A percentile compares a stretch with the other conserved stretches of the same genome.
Conservation (phyloP, 164 flowering plant species). For the Brasenia schreberi region DNA sequence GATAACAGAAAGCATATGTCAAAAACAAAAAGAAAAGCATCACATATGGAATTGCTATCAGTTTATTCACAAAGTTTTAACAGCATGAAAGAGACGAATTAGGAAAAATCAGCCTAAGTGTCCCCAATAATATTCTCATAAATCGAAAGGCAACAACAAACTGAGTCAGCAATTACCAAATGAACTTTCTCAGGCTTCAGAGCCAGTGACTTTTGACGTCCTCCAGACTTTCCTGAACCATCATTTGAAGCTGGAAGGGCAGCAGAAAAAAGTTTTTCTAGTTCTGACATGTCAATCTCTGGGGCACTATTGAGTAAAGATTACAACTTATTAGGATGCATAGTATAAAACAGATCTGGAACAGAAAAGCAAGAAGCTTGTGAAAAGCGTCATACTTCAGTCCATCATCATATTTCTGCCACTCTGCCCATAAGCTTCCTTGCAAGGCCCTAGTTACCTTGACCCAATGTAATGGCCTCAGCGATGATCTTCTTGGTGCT, state of each 20-base stretch:
- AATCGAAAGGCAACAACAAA: neutral
- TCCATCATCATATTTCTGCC: constrained; percentile 67
- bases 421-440: constrained; percentile 97
- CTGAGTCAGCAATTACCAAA: constrained; percentile 38
- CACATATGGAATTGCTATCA: no score
- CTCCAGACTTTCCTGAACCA: constrained; percentile 39
- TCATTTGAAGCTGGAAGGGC: constrained; percentile 54
- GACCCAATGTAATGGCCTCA: constrained; percentile 95
- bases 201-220: constrained; percentile 67
- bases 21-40: no score
- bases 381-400: constrained; percentile 34
- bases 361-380: neutral
- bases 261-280: constrained; percentile 84
- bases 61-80: no score
- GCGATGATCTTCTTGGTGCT: constrained; percentile 48
- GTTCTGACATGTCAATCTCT: constrained; percentile 90
- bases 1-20: no score
- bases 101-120: constrained; percentile 1
- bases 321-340: neutral
- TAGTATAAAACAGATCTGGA: neutral
- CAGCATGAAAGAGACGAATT: neutral
- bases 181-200: constrained; percentile 72
- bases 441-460: constrained; percentile 86
- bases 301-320: constrained; percentile 36
- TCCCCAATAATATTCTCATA: neutral